Percentiles rank a stretch among this genome's conserved stretches.
Conservation (phyloP, 139 green algal genomes). For the Coccomyxa sp. region DNA sequence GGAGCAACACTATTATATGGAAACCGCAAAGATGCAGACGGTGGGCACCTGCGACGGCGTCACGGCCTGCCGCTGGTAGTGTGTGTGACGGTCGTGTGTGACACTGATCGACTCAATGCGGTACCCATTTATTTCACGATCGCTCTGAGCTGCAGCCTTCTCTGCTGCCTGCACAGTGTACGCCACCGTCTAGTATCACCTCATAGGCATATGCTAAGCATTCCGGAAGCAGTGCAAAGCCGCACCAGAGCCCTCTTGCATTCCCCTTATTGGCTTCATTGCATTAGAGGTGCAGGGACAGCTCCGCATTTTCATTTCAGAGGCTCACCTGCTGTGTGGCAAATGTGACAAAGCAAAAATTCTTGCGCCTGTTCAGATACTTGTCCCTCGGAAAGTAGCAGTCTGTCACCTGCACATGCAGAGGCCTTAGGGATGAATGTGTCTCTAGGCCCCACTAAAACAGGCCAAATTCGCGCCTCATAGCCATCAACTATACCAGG, state of each 20-base stretch:
- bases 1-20: too few species aligned
- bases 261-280: background rate
- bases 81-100: constrained; percentile 7
- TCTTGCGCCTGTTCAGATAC: background rate
- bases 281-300: background rate
- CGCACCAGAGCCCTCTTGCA: too few species aligned
- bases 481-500: too few species aligned
- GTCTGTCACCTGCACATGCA: constrained; percentile 12
- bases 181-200: too few species aligned
- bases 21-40: too few species aligned
- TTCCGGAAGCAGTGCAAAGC: too few species aligned
- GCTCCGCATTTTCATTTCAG: background rate
- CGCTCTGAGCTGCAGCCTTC: constrained; percentile 16
- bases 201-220: too few species aligned
- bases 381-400: constrained; percentile 22
- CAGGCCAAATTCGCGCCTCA: too few species aligned
- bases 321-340: constrained; percentile 4
- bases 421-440: background rate
- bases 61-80: constrained; percentile 2
- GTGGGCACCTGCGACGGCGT: background rate
- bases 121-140: constrained; percentile 20
- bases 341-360: constrained; percentile 26
- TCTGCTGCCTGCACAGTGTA: constrained; percentile 13
- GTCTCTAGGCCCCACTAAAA: background rate
- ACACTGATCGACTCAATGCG: constrained; percentile 13